These are phyloP conservation scores for Coemansia sp. DNA, from an alignment of 192 early-diverging fungal genomes.

Conservation along the genomic window DNA sequence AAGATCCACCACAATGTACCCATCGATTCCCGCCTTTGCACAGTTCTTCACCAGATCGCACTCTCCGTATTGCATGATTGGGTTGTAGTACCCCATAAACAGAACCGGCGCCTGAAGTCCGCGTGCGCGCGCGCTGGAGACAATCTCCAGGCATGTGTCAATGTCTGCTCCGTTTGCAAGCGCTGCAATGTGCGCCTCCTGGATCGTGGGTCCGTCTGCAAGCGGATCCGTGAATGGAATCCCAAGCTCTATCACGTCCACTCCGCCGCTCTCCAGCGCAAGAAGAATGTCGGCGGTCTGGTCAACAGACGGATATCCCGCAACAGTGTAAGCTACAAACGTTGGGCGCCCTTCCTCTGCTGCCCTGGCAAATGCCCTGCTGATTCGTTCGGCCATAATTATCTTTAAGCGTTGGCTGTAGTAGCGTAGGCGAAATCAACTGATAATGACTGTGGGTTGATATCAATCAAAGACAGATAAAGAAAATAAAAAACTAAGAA, in stretches of 20 bases:
- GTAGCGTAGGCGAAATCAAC: background rate
- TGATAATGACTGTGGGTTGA: background rate
- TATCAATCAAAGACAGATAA: background rate
- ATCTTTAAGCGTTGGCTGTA: background rate
- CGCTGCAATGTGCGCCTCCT: conserved; percentile 79
- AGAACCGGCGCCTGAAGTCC: conserved; percentile 90
- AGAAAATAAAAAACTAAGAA: background rate
- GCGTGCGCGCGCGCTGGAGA: conserved; percentile 72
- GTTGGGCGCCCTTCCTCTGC: conserved; percentile 62
- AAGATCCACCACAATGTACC: conserved; percentile 96
- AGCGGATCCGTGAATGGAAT: conserved; percentile 98
- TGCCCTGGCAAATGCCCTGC: conserved; percentile 42
- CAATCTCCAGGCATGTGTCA: conserved; percentile 75
- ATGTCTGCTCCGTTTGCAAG: conserved; percentile 80
- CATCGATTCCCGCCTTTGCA: conserved; percentile 82
- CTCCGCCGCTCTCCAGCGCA: conserved; percentile 87
- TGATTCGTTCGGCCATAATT: conserved; percentile 38
- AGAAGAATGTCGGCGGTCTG: conserved; percentile 85
- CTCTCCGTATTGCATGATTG: conserved; percentile 94
- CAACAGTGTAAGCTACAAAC: conserved; percentile 93
- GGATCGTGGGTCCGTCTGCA: conserved; percentile 97
- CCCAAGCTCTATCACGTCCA: conserved; percentile 94
- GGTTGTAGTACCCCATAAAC: conserved; percentile 99
- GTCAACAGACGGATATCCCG: conserved; percentile 81
- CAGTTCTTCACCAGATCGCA: conserved; percentile 81